Percentiles rank a stretch among this genome's conserved stretches.
Conservation (phyloP, 2,329 filamentous ascomycete species). For the Penicillium psychrosexuale region DNA sequence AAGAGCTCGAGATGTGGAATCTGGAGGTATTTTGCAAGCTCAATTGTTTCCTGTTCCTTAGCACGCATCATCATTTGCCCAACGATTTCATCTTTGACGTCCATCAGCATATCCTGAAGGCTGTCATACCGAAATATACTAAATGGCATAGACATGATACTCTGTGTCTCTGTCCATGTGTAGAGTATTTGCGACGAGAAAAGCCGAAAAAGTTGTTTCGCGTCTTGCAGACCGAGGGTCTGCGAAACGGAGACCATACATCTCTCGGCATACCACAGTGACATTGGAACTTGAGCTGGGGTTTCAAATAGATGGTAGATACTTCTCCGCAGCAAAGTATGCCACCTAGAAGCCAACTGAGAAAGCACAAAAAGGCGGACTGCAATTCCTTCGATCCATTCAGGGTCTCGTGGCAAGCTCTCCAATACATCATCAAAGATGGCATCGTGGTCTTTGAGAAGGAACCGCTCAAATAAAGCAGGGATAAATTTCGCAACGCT, state of each 20-base stretch:
- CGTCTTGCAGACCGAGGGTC: conserved; percentile 61
- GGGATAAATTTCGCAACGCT: conserved; percentile 68
- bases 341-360: conserved; percentile 76
- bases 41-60: conserved; percentile 60
- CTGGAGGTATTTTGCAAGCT: conserved; percentile 59
- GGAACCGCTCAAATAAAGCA: conserved; percentile 72
- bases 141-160: conserved; percentile 72
- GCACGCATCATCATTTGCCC: conserved; percentile 80
- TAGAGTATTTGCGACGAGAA: conserved; percentile 88
- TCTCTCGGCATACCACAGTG: conserved; percentile 66
- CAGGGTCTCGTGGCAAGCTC: conserved; percentile 69
- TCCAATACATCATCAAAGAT: conserved; percentile 82
- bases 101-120: conserved; percentile 65
- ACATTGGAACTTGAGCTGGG: conserved; percentile 66
- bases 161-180: conserved; percentile 74
- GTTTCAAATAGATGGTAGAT: conserved; percentile 95
- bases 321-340: conserved; percentile 78
- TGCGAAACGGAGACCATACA: conserved; percentile 67
- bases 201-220: conserved; percentile 71
- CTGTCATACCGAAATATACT: conserved; percentile 75
- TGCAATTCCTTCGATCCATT: conserved; percentile 77
- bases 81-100: conserved; percentile 72
- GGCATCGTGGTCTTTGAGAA: conserved; percentile 77
- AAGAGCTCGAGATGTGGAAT: conserved; percentile 58
- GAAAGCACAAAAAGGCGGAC: conserved; percentile 74